Base-by-base conservation (phyloP, 176 grass and related monocot genomes). In the Carex myosuroides region DNA sequence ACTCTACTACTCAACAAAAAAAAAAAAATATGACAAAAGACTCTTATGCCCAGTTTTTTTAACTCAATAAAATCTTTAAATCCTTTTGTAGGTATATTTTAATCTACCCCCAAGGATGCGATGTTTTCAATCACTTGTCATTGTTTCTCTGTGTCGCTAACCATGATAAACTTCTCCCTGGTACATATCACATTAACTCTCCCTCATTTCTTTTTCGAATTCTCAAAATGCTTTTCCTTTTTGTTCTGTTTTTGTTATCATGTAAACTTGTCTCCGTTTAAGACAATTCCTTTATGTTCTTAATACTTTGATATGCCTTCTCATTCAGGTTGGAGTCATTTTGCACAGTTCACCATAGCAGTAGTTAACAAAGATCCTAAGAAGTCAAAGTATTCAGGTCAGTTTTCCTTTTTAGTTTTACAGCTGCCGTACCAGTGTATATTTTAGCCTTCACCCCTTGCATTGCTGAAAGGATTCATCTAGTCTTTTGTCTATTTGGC, bases 321-420 rank as follows among this genome's bases (percentile, higher is more conserved):
- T 85, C 20, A 89, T 89, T 85, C 85, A 99, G 97, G 97, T 52
- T 99, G 97, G 97, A 95, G 91, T 85, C 97, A 99, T 82, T 94
- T 99, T 85, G 93, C 93, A 21, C 93, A 96, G 74, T 99, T 96
- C 87, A 99, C 93, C 21, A 95, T 99, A 95, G 91, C 97, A 88
- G 97, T 99, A 87, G 92, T 99, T 86, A 99, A 99, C 75, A 99
- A 88, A 89, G 93, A 99, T 80, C 93, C 93, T 52, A 99, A 99
- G 91, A 99, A 99, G 89, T 99, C 97, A n/a, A 99, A 99, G 85
- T 99, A 94, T 79, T 99, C 97, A 81, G 97, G 97, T 99, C 53
- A 93, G 93, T 90, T 55, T 24, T 78, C 32, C 13, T 30, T 35
- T 11, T 41, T 70, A 3, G 16, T 46, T 71, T 8, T 39, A 44